phyloP scores from a whole-genome alignment of 2,329 filamentous ascomycete genomes.

The Trichoderma asperellum region DNA sequence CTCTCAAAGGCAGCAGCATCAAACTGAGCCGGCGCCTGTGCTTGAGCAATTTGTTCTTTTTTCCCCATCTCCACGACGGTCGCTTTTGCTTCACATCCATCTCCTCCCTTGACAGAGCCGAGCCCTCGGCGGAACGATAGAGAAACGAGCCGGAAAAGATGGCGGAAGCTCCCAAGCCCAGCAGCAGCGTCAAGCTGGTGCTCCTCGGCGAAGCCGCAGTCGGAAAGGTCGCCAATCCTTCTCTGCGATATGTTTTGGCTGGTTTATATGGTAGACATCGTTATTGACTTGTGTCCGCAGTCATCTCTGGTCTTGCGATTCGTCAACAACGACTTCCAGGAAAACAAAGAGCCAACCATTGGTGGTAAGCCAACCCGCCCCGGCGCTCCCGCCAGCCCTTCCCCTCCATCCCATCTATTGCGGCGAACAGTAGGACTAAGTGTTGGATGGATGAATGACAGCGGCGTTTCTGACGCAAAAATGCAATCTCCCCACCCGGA shows the following conservation, averaged over 20 bases:
- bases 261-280: background rate
- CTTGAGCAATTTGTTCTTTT: background rate
- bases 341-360: constrained; percentile 99
- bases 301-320: constrained; percentile 97
- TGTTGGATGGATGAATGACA: constrained; percentile 42
- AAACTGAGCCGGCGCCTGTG: background rate
- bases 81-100: background rate
- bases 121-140: background rate
- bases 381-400: constrained; percentile 26
- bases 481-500: constrained; percentile 91
- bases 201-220: constrained; percentile 96
- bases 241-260: background rate
- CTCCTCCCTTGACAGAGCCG: background rate
- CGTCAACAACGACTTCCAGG: constrained; percentile 99
- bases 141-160: constrained; percentile 34
- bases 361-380: constrained; percentile 66
- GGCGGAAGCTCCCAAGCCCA: constrained; percentile 77
- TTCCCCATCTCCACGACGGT: background rate
- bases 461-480: constrained; percentile 98
- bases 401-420: background rate
- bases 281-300: constrained; percentile 52
- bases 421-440: constrained; percentile 8
- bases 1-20: constrained; percentile 26
- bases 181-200: constrained; percentile 99
- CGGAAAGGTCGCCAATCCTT: constrained; percentile 74